Conservation (phyloP, 768 basidiomycete species). For the Suillus decipiens region DNA sequence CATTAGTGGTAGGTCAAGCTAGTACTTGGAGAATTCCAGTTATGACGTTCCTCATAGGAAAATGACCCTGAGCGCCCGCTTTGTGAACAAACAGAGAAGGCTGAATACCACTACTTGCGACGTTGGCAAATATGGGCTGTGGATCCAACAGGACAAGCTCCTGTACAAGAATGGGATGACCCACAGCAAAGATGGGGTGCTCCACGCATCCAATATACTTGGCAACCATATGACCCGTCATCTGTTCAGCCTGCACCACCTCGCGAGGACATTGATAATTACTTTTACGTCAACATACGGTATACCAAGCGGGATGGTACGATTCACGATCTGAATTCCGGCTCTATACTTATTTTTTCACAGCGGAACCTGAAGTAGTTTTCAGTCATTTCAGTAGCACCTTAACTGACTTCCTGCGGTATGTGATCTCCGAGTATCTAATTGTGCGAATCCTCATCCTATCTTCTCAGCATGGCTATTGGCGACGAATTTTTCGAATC, state of each 20-base stretch:
- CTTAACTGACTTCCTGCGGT: constrained; percentile 23
- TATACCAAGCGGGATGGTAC: background rate
- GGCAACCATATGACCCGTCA: constrained; percentile 23
- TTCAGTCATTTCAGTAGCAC: constrained; percentile 21
- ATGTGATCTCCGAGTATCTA: background rate
- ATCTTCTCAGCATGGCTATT: constrained; percentile 10
- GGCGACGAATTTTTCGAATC: constrained; percentile 19
- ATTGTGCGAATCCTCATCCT: background rate
- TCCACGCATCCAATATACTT: background rate
- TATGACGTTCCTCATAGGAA: background rate
- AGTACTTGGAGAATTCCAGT: background rate
- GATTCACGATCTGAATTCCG: background rate
- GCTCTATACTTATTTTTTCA: background rate
- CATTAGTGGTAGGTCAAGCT: background rate
- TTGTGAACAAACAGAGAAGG: constrained; percentile 5
- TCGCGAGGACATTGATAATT: constrained; percentile 19
- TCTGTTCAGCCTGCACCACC: constrained; percentile 14
- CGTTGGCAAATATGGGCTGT: constrained; percentile 9
- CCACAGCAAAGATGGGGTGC: background rate
- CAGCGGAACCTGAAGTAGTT: constrained; percentile 19
- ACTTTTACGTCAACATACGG: constrained; percentile 22
- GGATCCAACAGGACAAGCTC: background rate
- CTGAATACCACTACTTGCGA: constrained; percentile 11
- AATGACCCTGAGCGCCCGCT: background rate
- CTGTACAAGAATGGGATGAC: background rate